Evolutionary conservation across 164 flowering plant species (phyloP).

Genomic region (Vitis labrusca): DNA sequence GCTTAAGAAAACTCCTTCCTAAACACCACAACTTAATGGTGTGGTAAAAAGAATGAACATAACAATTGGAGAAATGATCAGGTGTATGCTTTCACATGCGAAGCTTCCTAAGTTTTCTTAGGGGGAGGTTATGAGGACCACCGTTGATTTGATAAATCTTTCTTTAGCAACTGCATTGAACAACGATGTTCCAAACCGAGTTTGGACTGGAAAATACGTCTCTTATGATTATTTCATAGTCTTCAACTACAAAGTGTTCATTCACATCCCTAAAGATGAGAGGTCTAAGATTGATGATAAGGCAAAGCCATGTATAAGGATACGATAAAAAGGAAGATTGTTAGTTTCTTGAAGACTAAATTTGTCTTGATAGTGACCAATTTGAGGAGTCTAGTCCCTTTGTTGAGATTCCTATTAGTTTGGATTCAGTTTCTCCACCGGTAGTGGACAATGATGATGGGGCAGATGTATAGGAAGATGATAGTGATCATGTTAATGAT

Average conservation of each 20-base stretch:
- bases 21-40: neutral
- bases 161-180: neutral
- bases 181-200: neutral
- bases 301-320: neutral
- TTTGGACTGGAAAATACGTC: neutral
- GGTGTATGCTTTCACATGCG: neutral
- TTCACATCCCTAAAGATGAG: constrained; percentile 1
- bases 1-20: neutral
- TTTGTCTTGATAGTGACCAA: neutral
- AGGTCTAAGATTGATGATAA: too few relatives aligned
- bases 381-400: too few relatives aligned
- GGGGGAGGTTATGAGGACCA: neutral
- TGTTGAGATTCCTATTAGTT: too few relatives aligned
- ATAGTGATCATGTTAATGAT: too few relatives aligned
- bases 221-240: neutral
- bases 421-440: too few relatives aligned
- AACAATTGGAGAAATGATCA: constrained; percentile 1
- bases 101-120: neutral
- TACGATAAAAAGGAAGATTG: neutral
- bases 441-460: too few relatives aligned
- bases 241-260: neutral
- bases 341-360: neutral
- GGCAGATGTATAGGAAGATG: too few relatives aligned
- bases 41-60: constrained; percentile 11
- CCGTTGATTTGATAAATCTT: neutral